A percentile compares a stretch with the other conserved stretches of the same genome.
Evolutionary conservation across 2,329 filamentous ascomycete species (phyloP).

Genomic region (Cladophialophora yegresii): DNA sequence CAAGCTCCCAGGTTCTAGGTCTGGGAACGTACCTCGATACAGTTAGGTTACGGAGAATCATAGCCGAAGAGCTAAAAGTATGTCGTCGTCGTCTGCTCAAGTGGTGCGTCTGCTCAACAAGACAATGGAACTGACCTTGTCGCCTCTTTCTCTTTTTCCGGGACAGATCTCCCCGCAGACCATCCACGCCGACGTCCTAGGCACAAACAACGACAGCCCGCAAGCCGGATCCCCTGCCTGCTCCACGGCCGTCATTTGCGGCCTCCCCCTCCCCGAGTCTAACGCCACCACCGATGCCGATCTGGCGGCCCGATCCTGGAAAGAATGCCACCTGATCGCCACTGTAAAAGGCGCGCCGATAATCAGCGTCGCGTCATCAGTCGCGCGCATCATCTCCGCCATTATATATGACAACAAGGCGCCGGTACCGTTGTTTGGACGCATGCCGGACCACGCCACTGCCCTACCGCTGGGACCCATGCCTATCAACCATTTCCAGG

Average conservation of each 20-base stretch:
- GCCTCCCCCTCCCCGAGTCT: background rate
- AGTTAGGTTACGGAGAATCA: background rate
- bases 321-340: background rate
- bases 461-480: conserved; percentile 51
- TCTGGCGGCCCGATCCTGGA: background rate
- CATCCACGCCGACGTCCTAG: background rate
- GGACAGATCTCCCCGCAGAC: background rate
- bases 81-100: no score
- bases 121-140: background rate
- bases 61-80: background rate
- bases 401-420: background rate
- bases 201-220: background rate
- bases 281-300: background rate
- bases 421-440: background rate
- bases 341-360: background rate
- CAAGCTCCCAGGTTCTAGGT: background rate
- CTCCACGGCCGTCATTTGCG: background rate
- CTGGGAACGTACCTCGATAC: background rate
- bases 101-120: background rate
- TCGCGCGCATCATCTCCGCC: background rate
- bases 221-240: background rate
- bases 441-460: conserved; percentile 34
- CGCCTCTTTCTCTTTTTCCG: background rate
- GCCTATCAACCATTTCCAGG: conserved; percentile 53
- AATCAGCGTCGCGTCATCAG: background rate